Base-by-base conservation (phyloP, 805 yeast species). In the Clavispora carvajalis region DNA sequence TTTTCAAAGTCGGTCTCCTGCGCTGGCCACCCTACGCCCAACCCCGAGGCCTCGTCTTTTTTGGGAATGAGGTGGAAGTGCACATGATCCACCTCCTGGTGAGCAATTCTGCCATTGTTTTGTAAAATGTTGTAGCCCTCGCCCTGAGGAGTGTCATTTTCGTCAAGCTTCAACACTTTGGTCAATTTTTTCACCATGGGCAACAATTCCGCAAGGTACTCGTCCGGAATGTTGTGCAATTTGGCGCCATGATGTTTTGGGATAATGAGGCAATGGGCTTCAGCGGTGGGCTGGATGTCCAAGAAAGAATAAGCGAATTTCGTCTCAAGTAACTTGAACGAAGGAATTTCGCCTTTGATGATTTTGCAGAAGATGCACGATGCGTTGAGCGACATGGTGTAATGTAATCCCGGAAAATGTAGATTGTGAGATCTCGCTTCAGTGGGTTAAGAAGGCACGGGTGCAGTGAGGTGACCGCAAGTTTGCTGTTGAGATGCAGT, bases 51-150 rank as follows among this genome's bases (percentile, higher is more conserved):
- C 2, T 63, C 68, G 53, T 80, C 82, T 44, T 74, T 75, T 75
- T 91, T 91, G 37, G 99, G 99, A 59, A 91, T 91, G 62, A 91
- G 78, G 62, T 91, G 99, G 76, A 93, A 85, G 62, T 91, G 99
- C 43, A 93, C 97, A 60, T 91, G 99, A 52, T 85, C 93, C 42
- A 93, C 98, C 41, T 76, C 83, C 69, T 91, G 99, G 59, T 93
- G 98, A 10, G 98, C 99, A 57, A 90, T 81, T 59, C 86, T 69
- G 37, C 98, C 98, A 53, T 91, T 93, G 73, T 91, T 93, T 64
- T 90, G 98, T 50, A 91, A 69, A 16, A 91, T 60, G 59, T 91
- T 91, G 74, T 91, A 91, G 34, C 95, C 95, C 37, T 65, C 72
- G 15, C 88, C 87, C 5, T 73, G 72, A 4, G 72, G 71, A 23